Conservation (phyloP, 352 stramenopile species). For the Globisporangium acanthophoron region DNA sequence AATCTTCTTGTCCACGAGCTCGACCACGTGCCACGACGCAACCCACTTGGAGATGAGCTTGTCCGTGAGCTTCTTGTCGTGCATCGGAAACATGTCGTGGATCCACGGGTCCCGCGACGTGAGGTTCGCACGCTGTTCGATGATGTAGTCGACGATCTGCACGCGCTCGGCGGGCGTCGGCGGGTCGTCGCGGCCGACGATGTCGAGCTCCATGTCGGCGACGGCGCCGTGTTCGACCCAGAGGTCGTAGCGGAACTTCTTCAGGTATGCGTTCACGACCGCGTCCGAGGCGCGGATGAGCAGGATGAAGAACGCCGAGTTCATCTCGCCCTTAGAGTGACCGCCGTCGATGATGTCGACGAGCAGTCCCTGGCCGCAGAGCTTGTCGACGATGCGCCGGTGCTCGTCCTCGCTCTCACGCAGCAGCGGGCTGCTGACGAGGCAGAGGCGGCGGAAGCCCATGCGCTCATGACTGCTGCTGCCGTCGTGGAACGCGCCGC, state of each 20-base stretch:
- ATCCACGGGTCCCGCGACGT: constrained; percentile 59
- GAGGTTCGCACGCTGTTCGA: constrained; percentile 65
- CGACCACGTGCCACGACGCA: constrained; percentile 44
- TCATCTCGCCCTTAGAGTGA: constrained; percentile 77
- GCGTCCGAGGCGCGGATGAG: constrained; percentile 56
- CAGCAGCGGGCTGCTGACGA: constrained; percentile 34
- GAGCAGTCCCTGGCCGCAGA: constrained; percentile 61
- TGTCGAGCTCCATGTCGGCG: constrained; percentile 70
- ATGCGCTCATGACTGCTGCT: constrained; percentile 30
- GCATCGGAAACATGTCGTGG: constrained; percentile 81
- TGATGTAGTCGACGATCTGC: constrained; percentile 83
- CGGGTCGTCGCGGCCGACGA: constrained; percentile 46
- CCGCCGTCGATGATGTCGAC: constrained; percentile 85
- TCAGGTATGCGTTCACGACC: constrained; percentile 56
- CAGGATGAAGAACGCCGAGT: constrained; percentile 74
- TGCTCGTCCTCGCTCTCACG: constrained; percentile 79
- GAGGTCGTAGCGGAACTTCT: constrained; percentile 60
- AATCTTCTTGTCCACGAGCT: constrained; percentile 54
- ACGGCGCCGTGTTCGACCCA: constrained; percentile 81
- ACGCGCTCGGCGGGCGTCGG: constrained; percentile 76
- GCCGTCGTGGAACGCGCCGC: constrained; percentile 21
- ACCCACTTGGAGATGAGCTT: constrained; percentile 70
- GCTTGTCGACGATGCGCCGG: constrained; percentile 67
- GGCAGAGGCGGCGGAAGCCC: constrained; percentile 66
- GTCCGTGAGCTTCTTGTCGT: constrained; percentile 63